phyloP scores from a whole-genome alignment of 768 basidiomycete species.

The Auriculariales sp. region DNA sequence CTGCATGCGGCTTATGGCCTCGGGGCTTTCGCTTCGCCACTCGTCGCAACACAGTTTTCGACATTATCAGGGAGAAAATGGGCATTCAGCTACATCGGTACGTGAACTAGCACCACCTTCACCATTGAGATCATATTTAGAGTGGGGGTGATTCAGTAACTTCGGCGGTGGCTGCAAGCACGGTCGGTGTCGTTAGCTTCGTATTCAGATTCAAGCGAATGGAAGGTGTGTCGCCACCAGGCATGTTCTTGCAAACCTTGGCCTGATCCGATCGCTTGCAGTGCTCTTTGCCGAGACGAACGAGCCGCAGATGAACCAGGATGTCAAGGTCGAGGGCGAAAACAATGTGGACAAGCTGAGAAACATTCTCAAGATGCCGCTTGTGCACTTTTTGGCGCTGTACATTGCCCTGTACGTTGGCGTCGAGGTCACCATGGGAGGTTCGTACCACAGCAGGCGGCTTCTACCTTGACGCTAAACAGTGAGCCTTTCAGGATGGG shows the following conservation, averaged over 20 bases:
- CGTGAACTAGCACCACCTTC: no score
- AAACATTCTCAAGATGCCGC: constrained; percentile 36
- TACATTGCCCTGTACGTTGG: constrained; percentile 58
- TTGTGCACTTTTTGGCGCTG: constrained; percentile 47
- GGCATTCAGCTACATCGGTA: not conserved
- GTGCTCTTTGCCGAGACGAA: not conserved
- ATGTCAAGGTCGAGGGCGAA: not conserved
- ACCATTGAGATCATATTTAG: no score
- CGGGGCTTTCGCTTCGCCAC: not conserved
- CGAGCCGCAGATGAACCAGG: not conserved
- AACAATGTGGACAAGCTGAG: not conserved
- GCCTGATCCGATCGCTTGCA: not conserved
- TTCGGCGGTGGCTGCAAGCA: not conserved
- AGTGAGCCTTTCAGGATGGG: constrained; percentile 13
- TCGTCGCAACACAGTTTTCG: not conserved
- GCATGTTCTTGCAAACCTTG: not conserved
- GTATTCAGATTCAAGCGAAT: not conserved
- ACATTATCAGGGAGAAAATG: not conserved
- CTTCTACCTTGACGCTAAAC: not conserved
- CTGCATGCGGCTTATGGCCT: not conserved
- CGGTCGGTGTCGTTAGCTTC: not conserved
- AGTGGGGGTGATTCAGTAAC: no score
- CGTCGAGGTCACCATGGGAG: constrained; percentile 41
- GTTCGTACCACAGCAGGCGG: constrained; percentile 14
- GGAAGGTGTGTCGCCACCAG: no score